Percentiles rank a stretch among this genome's conserved stretches.
These are phyloP conservation scores for Punica granatum DNA, from an alignment of 345 rosid species.

Conservation along the genomic window DNA sequence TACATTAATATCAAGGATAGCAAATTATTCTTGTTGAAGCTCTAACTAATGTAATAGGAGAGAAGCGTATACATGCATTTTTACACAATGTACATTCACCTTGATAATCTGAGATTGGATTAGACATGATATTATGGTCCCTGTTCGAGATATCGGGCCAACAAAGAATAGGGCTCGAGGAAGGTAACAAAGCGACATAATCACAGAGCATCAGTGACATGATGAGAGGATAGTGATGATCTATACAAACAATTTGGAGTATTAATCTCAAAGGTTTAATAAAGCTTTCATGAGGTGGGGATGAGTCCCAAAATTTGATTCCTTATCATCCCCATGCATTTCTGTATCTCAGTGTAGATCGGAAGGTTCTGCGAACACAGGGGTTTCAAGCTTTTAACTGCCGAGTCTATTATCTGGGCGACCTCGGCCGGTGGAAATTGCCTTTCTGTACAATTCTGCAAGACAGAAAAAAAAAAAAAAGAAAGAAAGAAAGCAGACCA, in stretches of 20 bases:
- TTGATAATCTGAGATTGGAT: neutral
- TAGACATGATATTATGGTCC: neutral
- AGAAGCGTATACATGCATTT: too few relatives aligned
- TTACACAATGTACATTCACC: neutral
- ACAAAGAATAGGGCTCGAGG: neutral
- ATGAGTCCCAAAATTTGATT: constrained; percentile 29
- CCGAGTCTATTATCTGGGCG: constrained; percentile 70
- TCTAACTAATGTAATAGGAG: too few relatives aligned
- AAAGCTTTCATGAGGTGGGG: neutral
- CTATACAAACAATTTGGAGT: neutral
- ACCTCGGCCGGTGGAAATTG: constrained; percentile 77
- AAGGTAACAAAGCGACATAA: neutral
- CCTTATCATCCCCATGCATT: constrained; percentile 73
- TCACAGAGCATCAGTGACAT: neutral
- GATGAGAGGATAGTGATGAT: neutral
- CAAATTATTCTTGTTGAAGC: too few relatives aligned
- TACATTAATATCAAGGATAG: too few relatives aligned
- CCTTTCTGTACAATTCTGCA: constrained; percentile 86
- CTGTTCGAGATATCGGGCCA: neutral
- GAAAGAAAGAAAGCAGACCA: neutral
- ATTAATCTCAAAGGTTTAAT: neutral
- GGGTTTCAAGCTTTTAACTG: constrained; percentile 67
- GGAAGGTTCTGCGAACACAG: constrained; percentile 69
- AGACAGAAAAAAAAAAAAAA: neutral
- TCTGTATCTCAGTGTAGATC: constrained; percentile 75